These are phyloP conservation scores for Fusarium burgessii DNA, from an alignment of 2,329 filamentous ascomycete species.

Conservation along the genomic window DNA sequence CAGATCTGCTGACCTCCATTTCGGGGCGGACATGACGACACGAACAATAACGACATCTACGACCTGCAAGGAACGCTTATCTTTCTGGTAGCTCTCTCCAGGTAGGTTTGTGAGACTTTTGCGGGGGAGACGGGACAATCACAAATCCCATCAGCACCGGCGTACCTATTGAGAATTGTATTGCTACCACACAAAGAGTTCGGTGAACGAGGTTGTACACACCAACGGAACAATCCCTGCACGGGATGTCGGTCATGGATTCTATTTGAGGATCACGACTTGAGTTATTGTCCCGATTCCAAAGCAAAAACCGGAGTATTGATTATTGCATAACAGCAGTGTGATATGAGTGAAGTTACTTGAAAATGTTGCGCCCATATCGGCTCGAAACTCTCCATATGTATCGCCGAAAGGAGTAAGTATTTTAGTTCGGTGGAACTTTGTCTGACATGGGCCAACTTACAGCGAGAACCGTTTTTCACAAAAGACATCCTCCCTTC, in stretches of 20 bases:
- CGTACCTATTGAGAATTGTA: not conserved
- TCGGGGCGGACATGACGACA: slow-evolving; percentile 30
- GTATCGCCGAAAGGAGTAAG: not conserved
- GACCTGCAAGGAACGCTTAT: slow-evolving; percentile 40
- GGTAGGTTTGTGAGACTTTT: slow-evolving; percentile 18
- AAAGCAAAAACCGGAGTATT: slow-evolving; percentile 9
- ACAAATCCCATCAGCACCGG: slow-evolving; percentile 11
- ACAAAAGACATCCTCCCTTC: slow-evolving; percentile 1
- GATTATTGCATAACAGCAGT: not conserved
- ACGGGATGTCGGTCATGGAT: slow-evolving; percentile 36
- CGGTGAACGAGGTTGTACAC: slow-evolving; percentile 28
- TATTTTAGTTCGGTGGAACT: not conserved
- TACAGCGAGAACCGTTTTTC: slow-evolving; percentile 9
- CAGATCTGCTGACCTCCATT: slow-evolving; percentile 26
- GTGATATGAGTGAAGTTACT: not conserved
- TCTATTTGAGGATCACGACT: slow-evolving; percentile 29
- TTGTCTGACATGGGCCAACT: slow-evolving; percentile 3
- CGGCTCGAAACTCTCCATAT: not conserved
- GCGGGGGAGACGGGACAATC: slow-evolving; percentile 19
- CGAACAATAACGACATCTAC: slow-evolving; percentile 31
- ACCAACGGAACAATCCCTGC: slow-evolving; percentile 29
- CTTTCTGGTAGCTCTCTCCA: slow-evolving; percentile 20
- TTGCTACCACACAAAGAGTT: slow-evolving; percentile 31
- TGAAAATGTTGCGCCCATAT: not conserved
- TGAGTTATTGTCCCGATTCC: not conserved